Evolutionary conservation across 2,329 filamentous ascomycete genomes (phyloP), one percentile per base, ranked within the genome.

Genomic region (Chalaropsis ovoidea): DNA sequence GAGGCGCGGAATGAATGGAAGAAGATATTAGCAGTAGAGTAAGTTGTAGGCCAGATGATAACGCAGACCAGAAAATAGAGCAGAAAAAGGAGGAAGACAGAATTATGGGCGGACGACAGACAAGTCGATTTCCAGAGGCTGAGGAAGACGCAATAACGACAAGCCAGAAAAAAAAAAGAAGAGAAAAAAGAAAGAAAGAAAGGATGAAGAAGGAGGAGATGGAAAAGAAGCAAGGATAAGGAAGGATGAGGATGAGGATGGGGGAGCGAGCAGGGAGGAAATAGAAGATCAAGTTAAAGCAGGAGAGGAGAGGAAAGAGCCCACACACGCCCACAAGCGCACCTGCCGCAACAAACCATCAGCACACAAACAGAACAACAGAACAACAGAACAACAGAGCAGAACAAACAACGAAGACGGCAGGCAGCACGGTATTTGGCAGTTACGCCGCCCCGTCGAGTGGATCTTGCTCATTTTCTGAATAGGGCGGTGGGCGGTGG

Each of bases 251-350:
- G 52, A 31, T 56, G 24, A 35, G 52, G 31, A 58, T n/a, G 24
- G 27, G 24, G 31, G 31, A 58, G 52, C 52, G 31, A 58, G 52
- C 52, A 58, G 17, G 52, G 52, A 35, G 52, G 52, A 58, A 58
- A 58, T 58, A n/a, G 52, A 58, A 58, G 52, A 58, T 58, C 52
- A 35, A 58, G 52, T 35, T 35, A 58, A 58, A 58, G 27, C 52
- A 58, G 24, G 5, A 19, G 5, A 7, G 8, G 35, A 10, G 47
- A 52, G 52, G 52, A 58, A 58, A 58, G 52, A 58, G 17, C 52
- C 13, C 27, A 58, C 52, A 15, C 52, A 58, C 11, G 8, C 52
- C 52, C 5, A 35, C 24, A 31, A 58, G 17, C 52, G 27, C 52
- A 35, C 52, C 24, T 58, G 17, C 27, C 24, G 52, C 8, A 58